Evolutionary conservation across 2,329 filamentous ascomycete species (phyloP).

Genomic region (Penicillium sp.): DNA sequence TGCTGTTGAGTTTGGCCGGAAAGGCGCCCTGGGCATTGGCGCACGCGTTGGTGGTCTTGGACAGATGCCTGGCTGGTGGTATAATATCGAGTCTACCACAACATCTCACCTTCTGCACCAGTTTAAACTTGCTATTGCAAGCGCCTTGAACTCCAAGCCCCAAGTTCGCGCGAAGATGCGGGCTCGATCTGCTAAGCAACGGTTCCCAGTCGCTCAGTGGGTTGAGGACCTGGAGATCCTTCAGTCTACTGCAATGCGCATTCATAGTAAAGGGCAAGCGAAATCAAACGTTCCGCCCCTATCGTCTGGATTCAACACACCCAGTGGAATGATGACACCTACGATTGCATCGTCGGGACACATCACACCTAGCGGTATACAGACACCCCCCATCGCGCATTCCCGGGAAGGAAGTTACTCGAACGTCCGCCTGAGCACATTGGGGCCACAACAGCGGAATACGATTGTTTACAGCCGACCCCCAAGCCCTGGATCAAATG

Average conservation of each 20-base stretch:
- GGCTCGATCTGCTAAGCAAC: slow-evolving; percentile 55
- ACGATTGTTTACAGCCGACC: slow-evolving; percentile 36
- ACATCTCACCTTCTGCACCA: slow-evolving; percentile 56
- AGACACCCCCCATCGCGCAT: too few species aligned
- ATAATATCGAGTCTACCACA: slow-evolving; percentile 57
- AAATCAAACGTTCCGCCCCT: too few species aligned
- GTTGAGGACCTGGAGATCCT: slow-evolving; percentile 56
- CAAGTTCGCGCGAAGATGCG: slow-evolving; percentile 55
- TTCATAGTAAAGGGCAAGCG: slow-evolving; percentile 41
- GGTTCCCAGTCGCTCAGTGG: slow-evolving; percentile 61
- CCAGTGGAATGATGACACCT: slow-evolving; percentile 29
- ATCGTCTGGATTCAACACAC: too few species aligned
- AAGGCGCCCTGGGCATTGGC: slow-evolving; percentile 59
- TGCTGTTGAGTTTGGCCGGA: slow-evolving; percentile 60
- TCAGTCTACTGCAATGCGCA: slow-evolving; percentile 52
- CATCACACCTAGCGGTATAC: too few species aligned
- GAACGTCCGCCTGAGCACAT: slow-evolving; percentile 25
- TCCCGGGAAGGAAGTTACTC: too few species aligned
- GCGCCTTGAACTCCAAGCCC: slow-evolving; percentile 50
- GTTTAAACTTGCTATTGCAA: slow-evolving; percentile 56
- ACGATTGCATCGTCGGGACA: slow-evolving; percentile 12
- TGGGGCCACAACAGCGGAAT: slow-evolving; percentile 32
- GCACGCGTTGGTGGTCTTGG: slow-evolving; percentile 58
- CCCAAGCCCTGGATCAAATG: slow-evolving; percentile 26
- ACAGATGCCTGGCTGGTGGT: slow-evolving; percentile 65